phyloP scores from a whole-genome alignment of 306 rosid genomes.

The Senna siamea region DNA sequence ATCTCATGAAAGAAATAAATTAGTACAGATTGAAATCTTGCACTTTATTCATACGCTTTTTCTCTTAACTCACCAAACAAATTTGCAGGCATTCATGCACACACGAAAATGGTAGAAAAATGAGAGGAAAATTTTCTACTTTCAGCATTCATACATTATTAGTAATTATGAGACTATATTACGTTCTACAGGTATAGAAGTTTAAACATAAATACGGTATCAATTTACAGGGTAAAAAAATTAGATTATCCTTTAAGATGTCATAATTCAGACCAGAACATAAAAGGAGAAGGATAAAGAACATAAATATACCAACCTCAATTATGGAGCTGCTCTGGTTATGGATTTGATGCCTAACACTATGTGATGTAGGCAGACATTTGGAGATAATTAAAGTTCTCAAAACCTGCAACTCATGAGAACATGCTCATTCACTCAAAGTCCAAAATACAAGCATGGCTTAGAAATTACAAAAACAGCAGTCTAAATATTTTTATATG shows the following conservation, averaged over 20 bases:
- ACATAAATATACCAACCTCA: slow-evolving; percentile 57
- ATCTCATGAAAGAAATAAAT: slow-evolving; percentile 5
- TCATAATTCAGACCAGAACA: not conserved
- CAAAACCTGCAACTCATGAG: slow-evolving; percentile 52
- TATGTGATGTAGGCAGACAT: slow-evolving; percentile 51
- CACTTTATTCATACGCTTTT: not conserved
- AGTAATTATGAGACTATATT: not conserved
- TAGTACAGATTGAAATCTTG: slow-evolving; percentile 15
- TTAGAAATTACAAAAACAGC: not conserved
- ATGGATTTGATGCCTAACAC: slow-evolving; percentile 68
- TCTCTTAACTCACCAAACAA: not conserved
- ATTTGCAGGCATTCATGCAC: not conserved
- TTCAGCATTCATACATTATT: not conserved
- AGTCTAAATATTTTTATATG: not conserved
- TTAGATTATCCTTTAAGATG: not conserved
- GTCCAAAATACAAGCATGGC: not conserved
- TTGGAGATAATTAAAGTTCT: slow-evolving; percentile 49
- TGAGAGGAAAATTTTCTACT: too few species aligned
- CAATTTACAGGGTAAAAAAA: not conserved
- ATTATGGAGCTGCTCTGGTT: slow-evolving; percentile 76
- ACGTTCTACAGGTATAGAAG: not conserved
- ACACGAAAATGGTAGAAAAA: not conserved
- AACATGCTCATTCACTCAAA: slow-evolving; percentile 25
- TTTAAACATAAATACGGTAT: not conserved
- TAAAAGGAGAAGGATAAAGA: slow-evolving; percentile 8